Conservation (phyloP, 2,329 filamentous ascomycete genomes). For the Ploettnerulaceae sp. region DNA sequence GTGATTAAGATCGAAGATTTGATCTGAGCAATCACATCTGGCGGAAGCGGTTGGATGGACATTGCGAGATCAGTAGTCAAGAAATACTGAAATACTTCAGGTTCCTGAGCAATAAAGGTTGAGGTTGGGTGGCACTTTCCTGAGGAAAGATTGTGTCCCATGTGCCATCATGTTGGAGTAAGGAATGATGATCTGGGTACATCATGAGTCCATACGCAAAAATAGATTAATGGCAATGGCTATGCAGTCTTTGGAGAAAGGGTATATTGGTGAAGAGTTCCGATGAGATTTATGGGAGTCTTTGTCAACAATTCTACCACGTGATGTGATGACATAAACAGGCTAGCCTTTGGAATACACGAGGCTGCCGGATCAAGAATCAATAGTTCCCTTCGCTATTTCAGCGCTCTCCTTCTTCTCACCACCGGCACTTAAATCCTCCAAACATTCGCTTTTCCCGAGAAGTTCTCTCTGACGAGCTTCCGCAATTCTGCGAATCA, state of each 20-base stretch:
- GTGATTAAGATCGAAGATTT: conserved; percentile 79
- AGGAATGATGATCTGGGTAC: too few relatives aligned
- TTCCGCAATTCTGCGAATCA: not conserved
- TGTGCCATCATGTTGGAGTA: too few relatives aligned
- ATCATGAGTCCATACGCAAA: too few relatives aligned
- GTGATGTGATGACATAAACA: not conserved
- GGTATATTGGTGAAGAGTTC: too few relatives aligned
- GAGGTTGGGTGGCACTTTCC: conserved; percentile 15
- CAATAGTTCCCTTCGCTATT: conserved; percentile 3
- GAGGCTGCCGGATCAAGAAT: conserved; percentile 6
- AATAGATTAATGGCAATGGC: too few relatives aligned
- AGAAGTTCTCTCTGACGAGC: not conserved
- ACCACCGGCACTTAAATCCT: not conserved
- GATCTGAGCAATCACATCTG: conserved; percentile 70
- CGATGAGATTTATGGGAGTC: too few relatives aligned
- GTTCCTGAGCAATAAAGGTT: not conserved
- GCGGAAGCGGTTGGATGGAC: conserved; percentile 66
- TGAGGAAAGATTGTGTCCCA: not conserved
- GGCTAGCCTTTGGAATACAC: not conserved
- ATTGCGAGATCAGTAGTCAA: conserved; percentile 17
- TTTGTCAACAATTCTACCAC: not conserved
- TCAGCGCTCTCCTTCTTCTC: not conserved
- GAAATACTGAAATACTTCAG: not conserved
- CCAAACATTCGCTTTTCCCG: not conserved
- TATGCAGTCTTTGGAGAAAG: too few relatives aligned